Base-by-base conservation (phyloP, 352 stramenopile species). In the Thraustochytrium striatum region DNA sequence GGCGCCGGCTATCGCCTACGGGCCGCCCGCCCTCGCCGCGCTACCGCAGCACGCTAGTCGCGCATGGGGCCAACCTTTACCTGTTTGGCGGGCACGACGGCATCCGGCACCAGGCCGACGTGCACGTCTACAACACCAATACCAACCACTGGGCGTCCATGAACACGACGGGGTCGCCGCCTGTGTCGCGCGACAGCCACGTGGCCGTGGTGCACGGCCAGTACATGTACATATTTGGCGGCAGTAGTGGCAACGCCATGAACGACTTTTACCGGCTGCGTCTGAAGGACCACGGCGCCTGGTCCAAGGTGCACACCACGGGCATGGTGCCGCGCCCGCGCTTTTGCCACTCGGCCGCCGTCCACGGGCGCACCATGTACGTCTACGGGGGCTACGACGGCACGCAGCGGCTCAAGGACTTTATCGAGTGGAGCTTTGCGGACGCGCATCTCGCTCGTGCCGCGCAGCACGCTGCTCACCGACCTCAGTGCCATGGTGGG, bases 61-160 rank as follows among this genome's bases (percentile, higher is more conserved):
- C 5, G n/a, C 43, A 55, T 25, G 44, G 52, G 7, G n/a, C 41
- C 65, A 38, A 39, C 78, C 97, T 93, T 65, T 96, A 98, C 80
- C 85, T 98, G 9, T 98, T 97, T 87, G 95, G 94, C 13, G 96
- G 96, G 0, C 96, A 99, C 85, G 96, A 99, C 84, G 96, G 96
- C 0, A 98, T 93, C 30, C 86, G 94, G 25, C 96, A 99, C 84
- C 87, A 98, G 28, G 95, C 96, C 57, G 96, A 99, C 84, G 93
- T 97, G 5, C 91, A 98, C 85, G 87, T 98, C 1, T 98, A 97
- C 85, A 92, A 98, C 83, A 11, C 39, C 19, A 21, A 28, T 0
- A 75, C 65, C 5, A 21, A 75, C 16, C 13, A 16, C 8, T 75
- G 65, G 65, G 16, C 44, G 7, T 3, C 1, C 8, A 39, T 75